Base-by-base conservation (phyloP, 345 rosid genomes). In the Salix udensis region DNA sequence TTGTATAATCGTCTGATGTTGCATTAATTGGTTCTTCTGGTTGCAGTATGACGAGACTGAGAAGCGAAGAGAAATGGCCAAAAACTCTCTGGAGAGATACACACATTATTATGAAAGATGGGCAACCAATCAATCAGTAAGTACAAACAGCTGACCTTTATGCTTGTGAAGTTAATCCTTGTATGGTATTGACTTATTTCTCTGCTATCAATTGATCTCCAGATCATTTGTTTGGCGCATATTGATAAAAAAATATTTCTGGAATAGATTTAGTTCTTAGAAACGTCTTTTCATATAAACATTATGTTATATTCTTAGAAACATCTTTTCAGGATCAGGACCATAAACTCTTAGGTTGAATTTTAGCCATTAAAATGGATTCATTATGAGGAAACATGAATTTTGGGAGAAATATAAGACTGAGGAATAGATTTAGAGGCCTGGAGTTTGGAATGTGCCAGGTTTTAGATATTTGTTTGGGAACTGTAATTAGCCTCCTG, bases 41-140 rank as follows among this genome's bases (percentile, higher is more conserved):
- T 78, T 77, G 28, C 88, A 91, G 97, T 91, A 82, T 81, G 94
- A 92, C 58, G 95, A 91, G 77, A 70, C 91, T 58, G 96, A 91
- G 78, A 92, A 88, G 81, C 88, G 97, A 71, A 87, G 97, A 83
- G 97, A 90, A 88, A 89, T 92, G 96, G 97, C 97, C 15, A 89
- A 92, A 65, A 92, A 91, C 85, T 92, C 97, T 61, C 79, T 91
- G 42, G 96, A 92, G 88, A 87, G 90, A 86, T 92, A 92, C 77
- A 92, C 96, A 60, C 97, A 92, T 76, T 92, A 91, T 84, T 92
- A 92, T 80, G 97, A 92, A 83, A 81, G 97, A 80, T 92, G 94
- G 96, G 96, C 94, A 16, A 92, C 94, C 68, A 92, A 92, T 82
- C 97, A 91, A 82, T 88, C 89, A 80, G 97, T 92, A 89, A 62